Evolutionary conservation across 2,329 filamentous ascomycete species (phyloP).

Genomic region (Pestalotiopsis sp.): DNA sequence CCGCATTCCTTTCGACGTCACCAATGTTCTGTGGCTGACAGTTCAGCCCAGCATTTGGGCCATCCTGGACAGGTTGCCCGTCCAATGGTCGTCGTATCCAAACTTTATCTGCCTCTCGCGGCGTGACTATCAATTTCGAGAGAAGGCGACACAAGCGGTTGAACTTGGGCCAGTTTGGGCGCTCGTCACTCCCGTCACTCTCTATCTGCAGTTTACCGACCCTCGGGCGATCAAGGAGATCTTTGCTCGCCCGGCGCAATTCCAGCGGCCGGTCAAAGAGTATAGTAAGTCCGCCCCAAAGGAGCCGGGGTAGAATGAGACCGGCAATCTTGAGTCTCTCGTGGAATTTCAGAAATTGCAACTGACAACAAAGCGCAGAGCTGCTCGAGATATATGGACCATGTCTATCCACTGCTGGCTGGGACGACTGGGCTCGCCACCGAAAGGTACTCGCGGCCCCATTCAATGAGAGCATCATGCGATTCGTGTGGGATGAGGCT

Average conservation of each 20-base stretch:
- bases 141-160: constrained; percentile 15
- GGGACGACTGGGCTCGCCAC: constrained; percentile 32
- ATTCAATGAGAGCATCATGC: constrained; percentile 31
- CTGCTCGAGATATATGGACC: constrained; percentile 28
- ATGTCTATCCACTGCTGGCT: constrained; percentile 27
- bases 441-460: constrained; percentile 27
- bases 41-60: constrained; percentile 24
- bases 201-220: constrained; percentile 24
- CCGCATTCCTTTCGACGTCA: constrained; percentile 23
- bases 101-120: constrained; percentile 24
- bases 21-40: constrained; percentile 25
- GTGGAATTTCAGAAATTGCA: not conserved
- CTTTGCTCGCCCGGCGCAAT: constrained; percentile 21
- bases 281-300: constrained; percentile 14
- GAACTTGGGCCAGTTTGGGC: constrained; percentile 27
- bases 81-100: constrained; percentile 25
- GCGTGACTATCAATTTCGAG: constrained; percentile 23
- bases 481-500: constrained; percentile 29
- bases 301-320: too few relatives aligned
- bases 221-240: constrained; percentile 24
- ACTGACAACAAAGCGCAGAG: constrained; percentile 17
- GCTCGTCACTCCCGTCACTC: constrained; percentile 21
- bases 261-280: constrained; percentile 22
- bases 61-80: constrained; percentile 20
- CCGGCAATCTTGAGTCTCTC: too few relatives aligned